phyloP scores from a whole-genome alignment of 371 early-diverging fungal species.

The Catenaria anguillulae region DNA sequence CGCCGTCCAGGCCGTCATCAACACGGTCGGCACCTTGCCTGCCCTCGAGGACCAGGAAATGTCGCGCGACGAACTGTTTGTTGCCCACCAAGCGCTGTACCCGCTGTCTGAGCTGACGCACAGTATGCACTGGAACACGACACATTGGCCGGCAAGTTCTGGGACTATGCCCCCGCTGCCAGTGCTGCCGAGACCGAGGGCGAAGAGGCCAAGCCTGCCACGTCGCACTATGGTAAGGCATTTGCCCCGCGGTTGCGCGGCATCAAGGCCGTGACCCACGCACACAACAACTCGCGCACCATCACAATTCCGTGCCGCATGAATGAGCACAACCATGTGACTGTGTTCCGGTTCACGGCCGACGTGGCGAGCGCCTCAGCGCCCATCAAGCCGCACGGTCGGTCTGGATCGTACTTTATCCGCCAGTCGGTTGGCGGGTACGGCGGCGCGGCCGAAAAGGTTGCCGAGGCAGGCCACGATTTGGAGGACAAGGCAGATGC shows the following conservation, averaged over 20 bases:
- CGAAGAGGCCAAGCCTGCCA: too few species aligned
- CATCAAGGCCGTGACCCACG: background rate
- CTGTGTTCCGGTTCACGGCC: constrained; percentile 5
- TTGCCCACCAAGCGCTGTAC: background rate
- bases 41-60: background rate
- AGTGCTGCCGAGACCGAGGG: background rate
- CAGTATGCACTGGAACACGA: background rate
- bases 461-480: background rate
- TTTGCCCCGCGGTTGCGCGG: background rate
- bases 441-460: background rate
- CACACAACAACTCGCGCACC: background rate
- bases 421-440: background rate
- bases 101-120: background rate
- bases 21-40: background rate
- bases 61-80: background rate
- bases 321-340: background rate
- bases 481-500: background rate
- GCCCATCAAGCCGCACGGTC: background rate
- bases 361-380: background rate
- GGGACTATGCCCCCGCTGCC: background rate
- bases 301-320: constrained; percentile 5
- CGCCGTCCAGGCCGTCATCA: background rate
- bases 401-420: background rate
- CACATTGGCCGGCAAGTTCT: constrained; percentile 2
- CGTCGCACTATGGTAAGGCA: background rate